Base-by-base conservation (phyloP, 2,329 filamentous ascomycete species). In the Scedosporium apiospermum region DNA sequence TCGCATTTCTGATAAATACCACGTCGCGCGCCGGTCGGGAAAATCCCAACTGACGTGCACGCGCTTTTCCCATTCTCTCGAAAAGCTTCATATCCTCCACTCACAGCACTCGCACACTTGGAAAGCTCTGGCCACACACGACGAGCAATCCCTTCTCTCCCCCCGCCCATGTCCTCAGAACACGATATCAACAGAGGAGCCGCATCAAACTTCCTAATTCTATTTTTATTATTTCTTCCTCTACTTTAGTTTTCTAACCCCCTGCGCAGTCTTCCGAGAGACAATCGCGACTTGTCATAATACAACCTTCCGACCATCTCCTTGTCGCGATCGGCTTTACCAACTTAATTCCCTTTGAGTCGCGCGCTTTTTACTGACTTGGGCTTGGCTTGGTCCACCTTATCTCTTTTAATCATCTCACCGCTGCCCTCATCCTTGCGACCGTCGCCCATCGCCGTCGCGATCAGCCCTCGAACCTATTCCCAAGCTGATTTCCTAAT, bases 1-100 rank as follows among this genome's bases (percentile, higher is more conserved):
- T 61, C 49, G 60, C 60, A 61, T 27, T 49, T 41, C 57, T 64
- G 62, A 66, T 66, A 66, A 66, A 66, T 66, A 66, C 65, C 65
- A 65, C 63, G 65, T 65, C 65, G 65, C 65, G 65, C 65, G 58
- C 60, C 59, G n/a, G 27, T 64, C 61, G 30, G 63, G 58, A 62
- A 62, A 63, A 65, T 63, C 63, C 34, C 62, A 27, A 62, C 62
- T 59, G 65, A 65, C 65, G 64, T 66, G 64, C 62, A 65, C 63
- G 65, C 65, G 65, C 62, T 63, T 65, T 66, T 66, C 63, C 62
- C 60, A 61, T 61, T 63, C 63, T 53, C 60, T 57, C 60, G 51
- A 27, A 18, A 60, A 60, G 42, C 58, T 44, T 55, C 30, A 60
- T 23, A 42, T 49, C 38, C 49, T 46, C 26, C 42, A 42, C 34